Evolutionary conservation across 2,329 filamentous ascomycete species (phyloP).

Genomic region (Pseudovirgaria hyperparasitica): DNA sequence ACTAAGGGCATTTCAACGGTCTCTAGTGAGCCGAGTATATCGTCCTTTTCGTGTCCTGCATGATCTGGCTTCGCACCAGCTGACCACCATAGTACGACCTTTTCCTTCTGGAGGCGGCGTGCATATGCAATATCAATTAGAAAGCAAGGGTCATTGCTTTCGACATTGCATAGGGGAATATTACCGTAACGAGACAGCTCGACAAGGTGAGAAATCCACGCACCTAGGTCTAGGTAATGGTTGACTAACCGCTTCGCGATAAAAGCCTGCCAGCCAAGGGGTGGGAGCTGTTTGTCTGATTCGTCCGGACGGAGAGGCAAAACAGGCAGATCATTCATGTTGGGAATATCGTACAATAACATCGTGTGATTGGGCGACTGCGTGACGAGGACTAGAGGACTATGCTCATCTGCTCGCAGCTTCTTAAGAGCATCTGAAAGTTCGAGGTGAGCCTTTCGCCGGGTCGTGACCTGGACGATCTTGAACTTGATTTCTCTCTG

Average conservation of each 20-base stretch:
- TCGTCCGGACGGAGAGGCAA: constrained; percentile 71
- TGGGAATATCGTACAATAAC: constrained; percentile 72
- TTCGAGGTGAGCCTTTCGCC: constrained; percentile 78
- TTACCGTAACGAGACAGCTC: constrained; percentile 85
- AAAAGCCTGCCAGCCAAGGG: constrained; percentile 86
- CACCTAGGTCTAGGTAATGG: constrained; percentile 84
- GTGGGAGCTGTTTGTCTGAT: constrained; percentile 75
- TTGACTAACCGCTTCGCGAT: constrained; percentile 74
- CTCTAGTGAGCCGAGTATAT: constrained; percentile 71
- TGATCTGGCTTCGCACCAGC: constrained; percentile 78
- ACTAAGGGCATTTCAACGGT: constrained; percentile 82
- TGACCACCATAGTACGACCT: constrained; percentile 97
- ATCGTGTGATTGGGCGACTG: constrained; percentile 78
- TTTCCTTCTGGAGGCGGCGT: constrained; percentile 74
- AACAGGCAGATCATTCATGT: constrained; percentile 72
- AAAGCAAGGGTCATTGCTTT: constrained; percentile 86
- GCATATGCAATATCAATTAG: constrained; percentile 95
- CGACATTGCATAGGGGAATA: constrained; percentile 87
- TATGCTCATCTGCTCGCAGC: constrained; percentile 71
- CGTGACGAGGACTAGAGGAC: constrained; percentile 72
- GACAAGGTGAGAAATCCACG: constrained; percentile 81
- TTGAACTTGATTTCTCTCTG: constrained; percentile 79
- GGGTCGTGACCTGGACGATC: constrained; percentile 75
- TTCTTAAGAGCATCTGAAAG: constrained; percentile 81
- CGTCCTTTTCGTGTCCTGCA: constrained; percentile 88